phyloP scores from a whole-genome alignment of 306 rosid species.

The Senna tora region DNA sequence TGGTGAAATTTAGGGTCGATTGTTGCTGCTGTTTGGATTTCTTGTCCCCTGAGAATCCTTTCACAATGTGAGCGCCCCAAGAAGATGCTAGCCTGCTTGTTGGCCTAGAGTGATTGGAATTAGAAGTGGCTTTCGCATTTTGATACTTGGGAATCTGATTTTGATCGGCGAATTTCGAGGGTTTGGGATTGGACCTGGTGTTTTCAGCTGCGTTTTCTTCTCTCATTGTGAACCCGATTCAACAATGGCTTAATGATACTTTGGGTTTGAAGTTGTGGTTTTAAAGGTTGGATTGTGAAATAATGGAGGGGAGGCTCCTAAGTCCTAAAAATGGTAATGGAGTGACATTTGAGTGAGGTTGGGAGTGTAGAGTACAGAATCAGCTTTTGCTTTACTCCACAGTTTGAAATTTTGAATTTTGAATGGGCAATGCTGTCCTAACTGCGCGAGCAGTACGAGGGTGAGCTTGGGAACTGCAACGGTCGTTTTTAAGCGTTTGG shows the following conservation, averaged over 20 bases:
- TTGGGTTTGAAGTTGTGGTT: not conserved
- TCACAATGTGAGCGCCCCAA: constrained; percentile 95
- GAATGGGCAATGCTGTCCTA: constrained; percentile 40
- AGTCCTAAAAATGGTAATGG: no score
- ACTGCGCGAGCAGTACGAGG: constrained; percentile 45
- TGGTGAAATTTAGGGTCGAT: constrained; percentile 37
- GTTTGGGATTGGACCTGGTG: constrained; percentile 57
- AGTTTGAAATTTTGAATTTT: constrained; percentile 80
- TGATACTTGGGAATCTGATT: constrained; percentile 73
- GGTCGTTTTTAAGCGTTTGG: constrained; percentile 48
- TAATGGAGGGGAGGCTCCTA: constrained; percentile 28
- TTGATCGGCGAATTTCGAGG: constrained; percentile 71
- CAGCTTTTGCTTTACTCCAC: constrained; percentile 46
- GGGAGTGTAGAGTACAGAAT: constrained; percentile 44
- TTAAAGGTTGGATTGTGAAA: no score
- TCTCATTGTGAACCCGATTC: constrained; percentile 55
- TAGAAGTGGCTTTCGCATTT: constrained; percentile 47
- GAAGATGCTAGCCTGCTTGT: constrained; percentile 76
- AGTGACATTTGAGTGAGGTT: not conserved
- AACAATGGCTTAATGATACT: not conserved
- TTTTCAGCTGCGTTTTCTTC: constrained; percentile 84
- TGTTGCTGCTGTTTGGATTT: constrained; percentile 50
- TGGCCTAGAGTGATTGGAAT: constrained; percentile 57
- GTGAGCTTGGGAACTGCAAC: constrained; percentile 43
- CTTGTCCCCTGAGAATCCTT: constrained; percentile 81